Percentiles rank a stretch among this genome's conserved stretches.
Conservation (phyloP, 2,329 filamentous ascomycete species). For the Hymenoscyphus fructigenus region DNA sequence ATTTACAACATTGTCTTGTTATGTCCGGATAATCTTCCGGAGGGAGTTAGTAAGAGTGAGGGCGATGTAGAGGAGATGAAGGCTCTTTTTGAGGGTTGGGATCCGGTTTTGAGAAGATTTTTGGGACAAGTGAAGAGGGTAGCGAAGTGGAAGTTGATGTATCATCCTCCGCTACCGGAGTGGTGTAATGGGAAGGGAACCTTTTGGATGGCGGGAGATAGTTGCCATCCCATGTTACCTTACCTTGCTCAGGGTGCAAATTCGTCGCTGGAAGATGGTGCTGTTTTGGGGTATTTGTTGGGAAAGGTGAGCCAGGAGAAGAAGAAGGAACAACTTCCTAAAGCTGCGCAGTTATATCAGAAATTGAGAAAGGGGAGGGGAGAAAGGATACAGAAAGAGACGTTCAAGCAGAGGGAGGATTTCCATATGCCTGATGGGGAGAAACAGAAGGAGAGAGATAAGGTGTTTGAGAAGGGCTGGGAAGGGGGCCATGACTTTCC, state of each 20-base stretch:
- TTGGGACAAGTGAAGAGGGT: slow-evolving; percentile 54
- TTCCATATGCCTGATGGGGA: slow-evolving; percentile 56
- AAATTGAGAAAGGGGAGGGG: slow-evolving; percentile 48
- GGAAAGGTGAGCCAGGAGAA: slow-evolving; percentile 46
- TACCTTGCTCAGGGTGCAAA: slow-evolving; percentile 67
- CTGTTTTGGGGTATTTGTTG: slow-evolving; percentile 60
- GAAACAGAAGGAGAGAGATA: slow-evolving; percentile 57
- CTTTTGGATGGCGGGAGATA: slow-evolving; percentile 48
- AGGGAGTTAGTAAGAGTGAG: slow-evolving; percentile 48
- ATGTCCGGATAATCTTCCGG: slow-evolving; percentile 61
- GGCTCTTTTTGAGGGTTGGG: slow-evolving; percentile 60
- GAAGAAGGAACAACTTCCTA: slow-evolving; percentile 45
- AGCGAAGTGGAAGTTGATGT: slow-evolving; percentile 69
- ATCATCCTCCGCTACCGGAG: slow-evolving; percentile 38
- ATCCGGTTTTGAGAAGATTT: slow-evolving; percentile 52
- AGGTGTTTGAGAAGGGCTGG: slow-evolving; percentile 21
- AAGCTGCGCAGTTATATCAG: slow-evolving; percentile 47
- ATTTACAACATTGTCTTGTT: slow-evolving; percentile 67
- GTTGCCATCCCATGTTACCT: slow-evolving; percentile 64
- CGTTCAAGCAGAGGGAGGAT: slow-evolving; percentile 55
- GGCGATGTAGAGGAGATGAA: slow-evolving; percentile 62
- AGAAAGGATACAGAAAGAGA: slow-evolving; percentile 58
- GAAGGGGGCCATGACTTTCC: slow-evolving; percentile 57
- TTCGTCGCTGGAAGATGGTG: slow-evolving; percentile 66
- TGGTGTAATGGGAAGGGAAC: slow-evolving; percentile 31